These are phyloP conservation scores for Trichoderma afroharzianum DNA, from an alignment of 2,329 filamentous ascomycete species.

Conservation along the genomic window DNA sequence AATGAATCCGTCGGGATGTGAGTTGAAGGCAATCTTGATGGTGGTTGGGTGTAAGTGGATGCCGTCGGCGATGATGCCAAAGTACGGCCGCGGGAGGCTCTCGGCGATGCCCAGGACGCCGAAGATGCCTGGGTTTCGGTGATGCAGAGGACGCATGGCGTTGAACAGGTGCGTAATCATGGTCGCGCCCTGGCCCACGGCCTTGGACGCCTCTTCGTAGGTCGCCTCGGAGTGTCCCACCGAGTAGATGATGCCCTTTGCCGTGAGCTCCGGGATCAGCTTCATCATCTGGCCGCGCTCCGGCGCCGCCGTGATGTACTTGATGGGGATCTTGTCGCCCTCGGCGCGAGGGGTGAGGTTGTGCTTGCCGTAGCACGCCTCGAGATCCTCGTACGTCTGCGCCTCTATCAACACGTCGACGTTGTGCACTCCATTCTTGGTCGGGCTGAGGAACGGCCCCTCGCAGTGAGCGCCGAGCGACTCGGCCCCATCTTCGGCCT, in stretches of 20 bases:
- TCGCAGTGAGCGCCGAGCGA: conserved; percentile 88
- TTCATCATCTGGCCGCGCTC: conserved; percentile 69
- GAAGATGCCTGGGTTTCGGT: conserved; percentile 88
- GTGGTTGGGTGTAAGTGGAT: conserved; percentile 86
- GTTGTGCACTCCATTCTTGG: conserved; percentile 85
- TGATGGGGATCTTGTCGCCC: conserved; percentile 50
- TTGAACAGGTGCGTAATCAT: conserved; percentile 97
- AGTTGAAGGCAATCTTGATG: conserved; percentile 83
- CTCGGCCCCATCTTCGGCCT: conserved; percentile 69
- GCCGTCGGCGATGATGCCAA: conserved; percentile 86
- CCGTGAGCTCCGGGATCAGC: conserved; percentile 63
- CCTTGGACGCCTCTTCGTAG: conserved; percentile 73
- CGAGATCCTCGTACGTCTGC: conserved; percentile 61
- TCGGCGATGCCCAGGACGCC: conserved; percentile 72
- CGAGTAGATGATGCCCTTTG: conserved; percentile 68
- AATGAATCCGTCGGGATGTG: conserved; percentile 79
- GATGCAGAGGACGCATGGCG: conserved; percentile 85
- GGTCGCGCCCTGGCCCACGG: conserved; percentile 69
- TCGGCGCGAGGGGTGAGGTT: conserved; percentile 53
- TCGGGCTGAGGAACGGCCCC: conserved; percentile 79
- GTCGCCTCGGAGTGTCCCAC: conserved; percentile 86
- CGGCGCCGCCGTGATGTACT: conserved; percentile 82
- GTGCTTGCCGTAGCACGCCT: conserved; percentile 65
- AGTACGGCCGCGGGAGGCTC: conserved; percentile 63
- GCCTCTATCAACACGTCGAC: conserved; percentile 65